Base-by-base conservation (phyloP, 306 rosid genomes). In the Ziziphus jujuba region DNA sequence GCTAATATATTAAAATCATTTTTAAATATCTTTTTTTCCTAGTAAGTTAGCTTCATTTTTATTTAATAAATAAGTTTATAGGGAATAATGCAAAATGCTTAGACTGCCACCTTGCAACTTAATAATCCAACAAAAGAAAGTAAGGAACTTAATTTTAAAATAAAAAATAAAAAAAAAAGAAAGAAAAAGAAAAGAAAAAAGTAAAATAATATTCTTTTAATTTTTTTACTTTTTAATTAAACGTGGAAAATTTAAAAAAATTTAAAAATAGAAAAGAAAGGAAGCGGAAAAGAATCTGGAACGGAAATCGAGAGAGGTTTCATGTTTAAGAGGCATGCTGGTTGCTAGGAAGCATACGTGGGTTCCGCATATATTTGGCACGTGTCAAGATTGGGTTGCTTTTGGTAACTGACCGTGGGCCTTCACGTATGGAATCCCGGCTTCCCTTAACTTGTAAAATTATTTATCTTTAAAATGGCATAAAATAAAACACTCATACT, bases 251-350 rank as follows among this genome's bases (percentile, higher is more conserved):
- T 44, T 35, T 33, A 31, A n/a, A 59, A 15, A 3, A 59, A 36
- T 6, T 36, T 35, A 35, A 17, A 34, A 33, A 34, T 17, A 35
- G 8, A 15, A 31, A 55, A 55, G 3, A 34, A 34, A 34, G 7
- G 7, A 34, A 34, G 7, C 3, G 7, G 38, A 2, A 36, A 36
- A 36, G 43, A 11, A 6, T 33, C 4, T 15, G 12, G 23, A 5
- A 33, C 15, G 43, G 44, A 6, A 58, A 58, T 6, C 2, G 15
- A 21, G 38, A 25, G 50, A 2, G 50, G 52, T 24, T 5, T 25
- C 19, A 23, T 40, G 53, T 63, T 45, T 49, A 22, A 43, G 66
- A 19, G 34, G 12, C 70, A 48, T 65, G 70, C 48, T 43, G 70
- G 70, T 24, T 8, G 31, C 7, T 33, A 14, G 59, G 70, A 33